phyloP scores from a whole-genome alignment of 2,329 filamentous ascomycete genomes.

The Nigrograna mackinnonii region DNA sequence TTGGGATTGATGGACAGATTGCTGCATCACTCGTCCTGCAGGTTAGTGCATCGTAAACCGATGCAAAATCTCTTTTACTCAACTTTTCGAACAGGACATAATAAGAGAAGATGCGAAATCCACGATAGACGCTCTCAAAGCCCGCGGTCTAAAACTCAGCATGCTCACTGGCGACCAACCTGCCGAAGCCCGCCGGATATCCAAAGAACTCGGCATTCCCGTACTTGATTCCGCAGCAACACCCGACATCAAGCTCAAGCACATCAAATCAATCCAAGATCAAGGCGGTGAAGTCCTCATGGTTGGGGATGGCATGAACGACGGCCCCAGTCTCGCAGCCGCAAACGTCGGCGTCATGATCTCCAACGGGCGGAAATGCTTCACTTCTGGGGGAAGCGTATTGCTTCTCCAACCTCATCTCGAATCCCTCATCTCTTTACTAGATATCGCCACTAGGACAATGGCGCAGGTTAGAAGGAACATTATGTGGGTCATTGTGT shows the following conservation, averaged over 20 bases:
- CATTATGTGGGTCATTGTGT: constrained; percentile 4
- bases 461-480: constrained; percentile 3
- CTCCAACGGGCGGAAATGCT: constrained; percentile 5
- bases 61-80: not conserved
- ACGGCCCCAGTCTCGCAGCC: constrained; percentile 5
- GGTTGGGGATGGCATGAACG: constrained; percentile 9
- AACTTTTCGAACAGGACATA: not conserved
- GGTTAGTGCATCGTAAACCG: not conserved
- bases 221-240: constrained; percentile 5
- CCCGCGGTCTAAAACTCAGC: constrained; percentile 3
- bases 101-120: constrained; percentile 1
- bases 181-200: constrained; percentile 6
- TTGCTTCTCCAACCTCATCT: constrained; percentile 6
- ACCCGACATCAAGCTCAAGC: constrained; percentile 4
- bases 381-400: constrained; percentile 5
- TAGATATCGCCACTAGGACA: constrained; percentile 2
- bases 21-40: not conserved
- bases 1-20: constrained; percentile 1
- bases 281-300: constrained; percentile 8
- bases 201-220: constrained; percentile 3
- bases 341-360: constrained; percentile 9
- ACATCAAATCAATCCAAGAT: constrained; percentile 5
- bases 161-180: constrained; percentile 7
- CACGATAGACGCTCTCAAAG: constrained; percentile 1
- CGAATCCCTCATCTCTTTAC: constrained; percentile 3